Evolutionary conservation across 768 basidiomycete species (phyloP), one percentile per base, ranked within the genome.

Genomic region (Tephrocybe sp.): DNA sequence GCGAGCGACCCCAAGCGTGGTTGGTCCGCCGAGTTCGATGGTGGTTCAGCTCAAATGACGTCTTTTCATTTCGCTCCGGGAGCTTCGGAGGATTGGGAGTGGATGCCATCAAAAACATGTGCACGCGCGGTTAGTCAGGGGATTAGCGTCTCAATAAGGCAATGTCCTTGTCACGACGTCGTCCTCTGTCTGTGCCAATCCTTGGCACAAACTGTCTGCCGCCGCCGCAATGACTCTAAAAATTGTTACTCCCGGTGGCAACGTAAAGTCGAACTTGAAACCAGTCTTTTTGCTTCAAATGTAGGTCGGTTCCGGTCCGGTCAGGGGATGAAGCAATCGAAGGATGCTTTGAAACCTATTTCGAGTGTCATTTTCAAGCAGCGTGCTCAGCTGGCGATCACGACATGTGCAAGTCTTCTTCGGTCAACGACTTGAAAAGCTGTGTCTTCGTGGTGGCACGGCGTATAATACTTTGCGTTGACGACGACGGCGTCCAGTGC

Each of bases 41-140:
- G 34, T 48, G 41, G 42, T 54, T 56, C 34, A 32, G 3, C 49
- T 53, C n/a, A 34, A 27, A 43, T 62, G 57, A 60, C 55, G 55
- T 60, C 55, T 44, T 43, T 47, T 46, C 34, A 40, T 19, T 35
- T n/a, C 5, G 15, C 26, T 31, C 56, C 59, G 61, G 51, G 43
- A 24, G 26, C 19, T 26, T 55, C 61, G 57, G 61, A 60, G 24
- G 34, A 50, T 53, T 54, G 26, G 18, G 9, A 32, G 15, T 18
- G 35, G 48, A 47, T 47, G 34, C 46, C 49, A 56, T 49, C 53
- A 53, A 31, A 47, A 37, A 35, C 27, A 30, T 30, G 28, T 7
- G 6, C 28, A 34, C 19, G 27, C 36, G 15, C 18, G 31, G 31
- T 4, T 46, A 7, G 25, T 53, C 46, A 59, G 56, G 56, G 48